Evolutionary conservation across 1,284 basidiomycete genomes (phyloP).

Genomic region (Agaricales sp.): DNA sequence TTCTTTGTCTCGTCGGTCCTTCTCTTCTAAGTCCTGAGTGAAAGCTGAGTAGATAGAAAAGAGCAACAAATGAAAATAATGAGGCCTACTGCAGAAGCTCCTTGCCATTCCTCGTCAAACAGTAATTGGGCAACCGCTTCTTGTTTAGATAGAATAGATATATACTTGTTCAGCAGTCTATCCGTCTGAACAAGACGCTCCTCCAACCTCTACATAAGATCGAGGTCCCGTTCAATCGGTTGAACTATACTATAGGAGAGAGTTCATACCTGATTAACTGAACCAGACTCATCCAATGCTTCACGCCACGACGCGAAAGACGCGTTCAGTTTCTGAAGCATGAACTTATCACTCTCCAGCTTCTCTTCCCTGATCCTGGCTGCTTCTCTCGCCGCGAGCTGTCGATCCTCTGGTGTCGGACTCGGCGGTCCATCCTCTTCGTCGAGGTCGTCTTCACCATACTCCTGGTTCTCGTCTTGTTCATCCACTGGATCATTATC

Average conservation of each 20-base stretch:
- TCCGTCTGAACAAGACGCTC: conserved; percentile 59
- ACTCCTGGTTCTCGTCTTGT: background rate
- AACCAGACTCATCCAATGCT: conserved; percentile 47
- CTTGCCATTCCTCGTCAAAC: conserved; percentile 65
- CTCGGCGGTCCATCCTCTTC: too few species aligned
- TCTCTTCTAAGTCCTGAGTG: conserved; percentile 33
- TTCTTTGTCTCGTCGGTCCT: conserved; percentile 47
- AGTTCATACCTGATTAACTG: conserved; percentile 52
- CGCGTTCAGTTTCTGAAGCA: conserved; percentile 60
- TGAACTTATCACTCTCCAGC: conserved; percentile 58
- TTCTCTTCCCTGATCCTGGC: conserved; percentile 57
- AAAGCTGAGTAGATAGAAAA: conserved; percentile 2
- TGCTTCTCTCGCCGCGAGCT: conserved; percentile 9
- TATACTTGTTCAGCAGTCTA: conserved; percentile 61
- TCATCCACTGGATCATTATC: background rate
- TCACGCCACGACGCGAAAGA: conserved; percentile 58
- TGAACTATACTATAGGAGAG: background rate
- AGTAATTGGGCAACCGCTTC: conserved; percentile 56
- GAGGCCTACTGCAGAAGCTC: conserved; percentile 50
- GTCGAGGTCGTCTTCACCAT: too few species aligned
- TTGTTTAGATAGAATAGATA: conserved; percentile 54
- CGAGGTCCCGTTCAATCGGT: background rate
- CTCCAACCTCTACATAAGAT: conserved; percentile 41
- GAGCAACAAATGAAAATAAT: too few species aligned
- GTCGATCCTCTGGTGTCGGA: too few species aligned